phyloP scores from a whole-genome alignment of 768 basidiomycete genomes.

The Peribolospora baueri region DNA sequence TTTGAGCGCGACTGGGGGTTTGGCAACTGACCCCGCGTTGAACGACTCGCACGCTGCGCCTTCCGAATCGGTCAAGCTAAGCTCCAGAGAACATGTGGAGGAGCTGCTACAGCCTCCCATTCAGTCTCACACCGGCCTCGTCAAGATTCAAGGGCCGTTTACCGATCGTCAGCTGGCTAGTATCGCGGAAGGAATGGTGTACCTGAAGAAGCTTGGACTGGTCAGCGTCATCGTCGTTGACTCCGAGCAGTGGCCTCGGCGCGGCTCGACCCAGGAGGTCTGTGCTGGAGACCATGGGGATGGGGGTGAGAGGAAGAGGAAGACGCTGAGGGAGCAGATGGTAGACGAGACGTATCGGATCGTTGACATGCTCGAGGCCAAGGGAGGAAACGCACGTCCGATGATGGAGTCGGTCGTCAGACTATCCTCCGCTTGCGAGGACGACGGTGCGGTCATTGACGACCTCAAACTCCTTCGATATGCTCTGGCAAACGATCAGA shows the following conservation, averaged over 20 bases:
- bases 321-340: constrained; percentile 10
- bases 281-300: background rate
- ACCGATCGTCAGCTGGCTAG: constrained; percentile 78
- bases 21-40: too few relatives aligned
- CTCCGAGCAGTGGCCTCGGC: constrained; percentile 45
- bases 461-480: constrained; percentile 2
- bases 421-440: constrained; percentile 36
- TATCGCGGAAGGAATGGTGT: constrained; percentile 75
- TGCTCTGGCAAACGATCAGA: constrained; percentile 50
- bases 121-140: constrained; percentile 63
- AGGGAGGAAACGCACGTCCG: constrained; percentile 68
- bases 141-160: constrained; percentile 92
- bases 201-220: constrained; percentile 82
- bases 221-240: constrained; percentile 90
- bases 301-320: too few relatives aligned
- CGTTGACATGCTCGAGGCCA: constrained; percentile 52
- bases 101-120: constrained; percentile 31
- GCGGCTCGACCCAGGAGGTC: constrained; percentile 24
- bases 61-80: too few relatives aligned
- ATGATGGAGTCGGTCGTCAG: constrained; percentile 65
- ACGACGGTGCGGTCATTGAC: constrained; percentile 11
- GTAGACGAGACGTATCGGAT: constrained; percentile 67
- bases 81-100: too few relatives aligned
- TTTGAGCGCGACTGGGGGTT: too few relatives aligned
- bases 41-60: too few relatives aligned